Conservation (phyloP, 148 eudicot species). For the Rhododendron henanense region DNA sequence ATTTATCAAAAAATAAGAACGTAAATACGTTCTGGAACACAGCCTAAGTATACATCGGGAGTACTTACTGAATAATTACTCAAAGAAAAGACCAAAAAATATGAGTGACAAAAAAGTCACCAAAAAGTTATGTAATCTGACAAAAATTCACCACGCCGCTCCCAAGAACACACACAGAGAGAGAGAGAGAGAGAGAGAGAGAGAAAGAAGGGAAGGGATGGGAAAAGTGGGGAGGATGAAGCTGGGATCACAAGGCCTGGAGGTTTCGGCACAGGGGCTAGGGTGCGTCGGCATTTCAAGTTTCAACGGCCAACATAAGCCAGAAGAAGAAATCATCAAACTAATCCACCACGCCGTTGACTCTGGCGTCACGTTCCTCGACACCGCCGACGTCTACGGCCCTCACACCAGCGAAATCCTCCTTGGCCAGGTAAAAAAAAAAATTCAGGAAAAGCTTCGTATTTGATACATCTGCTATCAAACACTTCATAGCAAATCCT, state of each 20-base stretch:
- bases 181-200: no score
- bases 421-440: not conserved
- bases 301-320: not conserved
- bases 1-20: no score
- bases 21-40: no score
- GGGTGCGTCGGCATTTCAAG: not conserved
- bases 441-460: not conserved
- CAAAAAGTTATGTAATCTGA: no score
- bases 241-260: not conserved
- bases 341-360: not conserved
- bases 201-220: not conserved
- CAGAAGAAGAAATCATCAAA: not conserved
- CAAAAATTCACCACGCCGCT: no score
- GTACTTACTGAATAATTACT: no score
- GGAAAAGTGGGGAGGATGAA: not conserved
- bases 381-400: constrained; percentile 8
- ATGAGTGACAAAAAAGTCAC: no score
- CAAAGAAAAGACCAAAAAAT: no score
- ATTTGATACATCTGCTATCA: not conserved
- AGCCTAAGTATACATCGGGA: no score
- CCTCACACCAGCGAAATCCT: not conserved
- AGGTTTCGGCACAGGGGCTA: constrained; percentile 1
- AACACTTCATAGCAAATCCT: not conserved
- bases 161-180: no score
- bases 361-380: constrained; percentile 6